Base-by-base conservation (phyloP, 2,329 filamentous ascomycete species). In the Tolypocladium capitatum region DNA sequence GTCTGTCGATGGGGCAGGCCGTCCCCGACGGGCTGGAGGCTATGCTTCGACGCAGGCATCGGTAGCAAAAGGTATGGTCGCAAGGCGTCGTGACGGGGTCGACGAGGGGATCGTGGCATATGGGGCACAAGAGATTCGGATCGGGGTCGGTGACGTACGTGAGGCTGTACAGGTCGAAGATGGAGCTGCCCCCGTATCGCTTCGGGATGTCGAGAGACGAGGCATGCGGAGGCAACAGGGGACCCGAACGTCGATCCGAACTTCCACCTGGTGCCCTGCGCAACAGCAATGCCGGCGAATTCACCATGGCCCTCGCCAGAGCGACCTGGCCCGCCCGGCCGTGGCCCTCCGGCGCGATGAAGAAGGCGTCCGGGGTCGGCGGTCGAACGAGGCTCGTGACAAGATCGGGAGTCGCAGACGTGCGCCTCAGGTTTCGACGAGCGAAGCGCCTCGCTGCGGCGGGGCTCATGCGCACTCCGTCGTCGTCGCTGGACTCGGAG, bases 41-140 rank as follows among this genome's bases (percentile, higher is more conserved):
- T 43, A 68, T 66, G 54, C 66, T 66, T 31, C 66, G 58, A 28
- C 66, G 64, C 45, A 83, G 66, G 56, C 80, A 84, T 5, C 68
- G 67, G 46, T 73, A 71, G 56, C 80, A 84, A 58, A 84, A 84
- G 13, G 78, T 80, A 59, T 84, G 80, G 49, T 81, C 76, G 62
- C 80, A 84, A 8, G 67, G 65, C 1, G 79, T 82, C 38, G 79
- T 80, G 43, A 80, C 68, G 0, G 80, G 79, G 14, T 75, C 69
- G 43, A 83, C 66, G 38, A 83, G 70, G 3, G 80, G 75, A 11
- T 77, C 71, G 54, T 76, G 76, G 63, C 80, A 84, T 51, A 78
- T 74, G 4, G 74, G 73, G 45, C 70, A 73, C 48, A 77, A 64
- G 13, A 75, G 60, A 43, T 72, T 74, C 48, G 69, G 62, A 54